These are phyloP conservation scores for Magnusiomyces tetraspermus DNA, from an alignment of 1,139 yeast species.

Conservation along the genomic window DNA sequence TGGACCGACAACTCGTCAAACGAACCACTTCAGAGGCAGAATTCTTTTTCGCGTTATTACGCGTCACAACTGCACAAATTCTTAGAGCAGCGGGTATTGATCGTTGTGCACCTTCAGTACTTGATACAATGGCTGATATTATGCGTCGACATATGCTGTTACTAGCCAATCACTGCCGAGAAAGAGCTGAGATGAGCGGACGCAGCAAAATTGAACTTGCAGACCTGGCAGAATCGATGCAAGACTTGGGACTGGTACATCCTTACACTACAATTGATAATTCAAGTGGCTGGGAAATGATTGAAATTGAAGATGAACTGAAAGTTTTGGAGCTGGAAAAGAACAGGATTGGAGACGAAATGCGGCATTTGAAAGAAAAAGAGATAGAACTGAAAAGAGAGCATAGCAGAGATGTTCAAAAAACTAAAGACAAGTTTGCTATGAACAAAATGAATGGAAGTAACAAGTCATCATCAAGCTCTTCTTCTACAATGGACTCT, in stretches of 20 bases:
- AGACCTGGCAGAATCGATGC: conserved; percentile 55
- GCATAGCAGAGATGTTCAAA: not conserved
- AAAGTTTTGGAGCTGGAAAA: not conserved
- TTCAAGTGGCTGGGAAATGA: conserved; percentile 3
- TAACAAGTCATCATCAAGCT: not conserved
- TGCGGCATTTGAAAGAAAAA: not conserved
- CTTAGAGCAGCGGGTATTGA: conserved; percentile 67
- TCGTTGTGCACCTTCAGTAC: conserved; percentile 50
- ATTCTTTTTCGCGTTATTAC: conserved; percentile 50
- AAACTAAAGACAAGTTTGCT: not conserved
- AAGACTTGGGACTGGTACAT: conserved; percentile 44
- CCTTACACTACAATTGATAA: conserved; percentile 28
- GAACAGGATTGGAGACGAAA: not conserved
- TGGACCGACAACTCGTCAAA: not conserved
- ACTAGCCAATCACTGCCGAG: conserved; percentile 38
- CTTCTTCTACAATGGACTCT: not conserved
- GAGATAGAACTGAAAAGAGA: not conserved
- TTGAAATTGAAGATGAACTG: conserved; percentile 2
- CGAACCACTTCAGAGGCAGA: conserved; percentile 19
- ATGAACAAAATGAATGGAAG: not conserved
- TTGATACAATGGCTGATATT: conserved; percentile 56
- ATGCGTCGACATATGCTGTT: conserved; percentile 46
- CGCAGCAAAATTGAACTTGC: conserved; percentile 40
- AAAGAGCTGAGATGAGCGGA: conserved; percentile 35
- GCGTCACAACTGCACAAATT: conserved; percentile 58